Conservation (phyloP, 495 filamentous ascomycete genomes). For the Aspergillus steynii region DNA sequence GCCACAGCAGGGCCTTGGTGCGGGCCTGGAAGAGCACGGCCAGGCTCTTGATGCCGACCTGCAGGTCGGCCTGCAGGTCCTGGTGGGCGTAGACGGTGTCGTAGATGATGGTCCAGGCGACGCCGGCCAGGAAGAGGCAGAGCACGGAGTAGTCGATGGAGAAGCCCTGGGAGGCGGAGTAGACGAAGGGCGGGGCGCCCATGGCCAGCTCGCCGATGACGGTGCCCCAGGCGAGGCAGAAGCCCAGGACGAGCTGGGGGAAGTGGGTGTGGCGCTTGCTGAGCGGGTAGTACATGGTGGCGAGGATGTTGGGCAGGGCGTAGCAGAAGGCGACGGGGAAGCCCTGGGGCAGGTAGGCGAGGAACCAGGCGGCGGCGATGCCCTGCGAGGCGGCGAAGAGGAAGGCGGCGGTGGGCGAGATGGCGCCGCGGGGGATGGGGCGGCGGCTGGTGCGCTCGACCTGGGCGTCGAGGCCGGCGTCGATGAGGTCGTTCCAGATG, state of each 20-base stretch:
- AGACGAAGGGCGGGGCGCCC: slow-evolving; percentile 15
- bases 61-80: slow-evolving; percentile 36
- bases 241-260: slow-evolving; percentile 40
- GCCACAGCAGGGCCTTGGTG: slow-evolving; percentile 2
- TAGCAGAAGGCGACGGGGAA: background rate
- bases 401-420: slow-evolving; percentile 32
- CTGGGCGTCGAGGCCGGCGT: slow-evolving; percentile 36
- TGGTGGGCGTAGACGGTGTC: slow-evolving; percentile 48
- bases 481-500: slow-evolving; percentile 46
- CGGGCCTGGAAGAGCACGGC: slow-evolving; percentile 24
- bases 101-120: slow-evolving; percentile 38
- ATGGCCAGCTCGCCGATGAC: slow-evolving; percentile 28
- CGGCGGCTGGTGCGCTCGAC: slow-evolving; percentile 36
- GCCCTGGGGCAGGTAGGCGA: slow-evolving; percentile 22
- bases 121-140: slow-evolving; percentile 4
- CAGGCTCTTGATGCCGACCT: slow-evolving; percentile 35
- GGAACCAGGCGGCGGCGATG: slow-evolving; percentile 18
- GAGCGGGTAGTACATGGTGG: slow-evolving; percentile 30
- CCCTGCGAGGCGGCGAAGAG: slow-evolving; percentile 24
- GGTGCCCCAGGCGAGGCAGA: slow-evolving; percentile 22
- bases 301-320: background rate
- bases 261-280: slow-evolving; percentile 43
- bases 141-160: slow-evolving; percentile 24
- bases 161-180: slow-evolving; percentile 12
- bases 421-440: slow-evolving; percentile 40